phyloP scores from a whole-genome alignment of 352 stramenopile genomes.

The Phytophthora sp. region DNA sequence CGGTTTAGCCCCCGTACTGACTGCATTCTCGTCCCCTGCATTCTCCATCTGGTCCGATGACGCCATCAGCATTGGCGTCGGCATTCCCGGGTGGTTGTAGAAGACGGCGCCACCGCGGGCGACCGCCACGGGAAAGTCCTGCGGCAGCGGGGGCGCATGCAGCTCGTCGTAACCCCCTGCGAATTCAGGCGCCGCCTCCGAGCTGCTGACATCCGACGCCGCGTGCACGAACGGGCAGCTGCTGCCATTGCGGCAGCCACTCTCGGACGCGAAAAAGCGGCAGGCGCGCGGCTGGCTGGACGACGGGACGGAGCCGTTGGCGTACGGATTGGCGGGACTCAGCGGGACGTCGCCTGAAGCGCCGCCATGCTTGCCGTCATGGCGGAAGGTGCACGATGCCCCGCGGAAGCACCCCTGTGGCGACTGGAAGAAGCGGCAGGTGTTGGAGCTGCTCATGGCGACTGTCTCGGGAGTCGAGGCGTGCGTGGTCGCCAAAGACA shows the following conservation, averaged over 20 bases:
- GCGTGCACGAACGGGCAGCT: conserved; percentile 66
- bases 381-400: conserved; percentile 66
- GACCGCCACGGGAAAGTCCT: conserved; percentile 31
- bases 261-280: conserved; percentile 59
- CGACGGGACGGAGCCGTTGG: conserved; percentile 25
- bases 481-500: conserved; percentile 20
- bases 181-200: conserved; percentile 15
- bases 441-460: conserved; percentile 27
- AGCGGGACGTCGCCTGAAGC: conserved; percentile 16
- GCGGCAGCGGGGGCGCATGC: conserved; percentile 19
- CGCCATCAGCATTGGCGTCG: conserved; percentile 35
- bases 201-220: neutral
- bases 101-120: conserved; percentile 35
- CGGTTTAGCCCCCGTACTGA: conserved; percentile 11
- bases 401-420: conserved; percentile 74
- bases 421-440: conserved; percentile 81
- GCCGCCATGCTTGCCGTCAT: conserved; percentile 40
- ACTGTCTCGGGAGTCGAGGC: neutral
- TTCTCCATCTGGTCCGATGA: conserved; percentile 10
- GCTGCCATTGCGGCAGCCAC: conserved; percentile 70
- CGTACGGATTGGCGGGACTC: conserved; percentile 51
- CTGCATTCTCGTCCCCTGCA: conserved; percentile 22
- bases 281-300: conserved; percentile 38
- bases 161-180: conserved; percentile 9
- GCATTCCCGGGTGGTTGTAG: conserved; percentile 38